Conservation (phyloP, 148 eudicot species). For the Chenopodium suecicum region DNA sequence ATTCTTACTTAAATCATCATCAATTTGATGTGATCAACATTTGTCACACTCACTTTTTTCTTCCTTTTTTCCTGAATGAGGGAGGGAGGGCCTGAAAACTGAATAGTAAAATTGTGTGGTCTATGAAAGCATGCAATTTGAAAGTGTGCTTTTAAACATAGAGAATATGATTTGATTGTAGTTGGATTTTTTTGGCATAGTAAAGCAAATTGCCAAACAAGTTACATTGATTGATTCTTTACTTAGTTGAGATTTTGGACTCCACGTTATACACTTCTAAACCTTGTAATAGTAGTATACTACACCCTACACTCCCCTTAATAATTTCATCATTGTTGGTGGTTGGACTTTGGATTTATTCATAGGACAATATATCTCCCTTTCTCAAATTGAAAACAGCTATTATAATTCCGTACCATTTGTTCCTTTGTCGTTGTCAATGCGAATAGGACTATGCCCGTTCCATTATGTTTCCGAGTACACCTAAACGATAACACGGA, state of each 20-base stretch:
- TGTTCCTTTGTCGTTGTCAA: background rate
- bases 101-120: background rate
- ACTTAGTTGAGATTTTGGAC: constrained; percentile 17
- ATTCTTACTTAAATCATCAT: constrained; percentile 11
- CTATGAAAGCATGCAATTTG: background rate
- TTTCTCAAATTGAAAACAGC: background rate
- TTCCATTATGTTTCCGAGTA: no score
- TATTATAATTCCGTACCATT: constrained; percentile 5
- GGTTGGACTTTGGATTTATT: constrained; percentile 11
- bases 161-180: constrained; percentile 13
- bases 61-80: background rate
- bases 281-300: background rate
- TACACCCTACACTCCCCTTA: background rate
- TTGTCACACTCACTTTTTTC: constrained; percentile 23
- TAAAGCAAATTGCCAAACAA: constrained; percentile 14
- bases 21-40: constrained; percentile 13
- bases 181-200: constrained; percentile 3
- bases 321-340: constrained; percentile 17
- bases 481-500: no score
- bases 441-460: background rate
- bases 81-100: background rate
- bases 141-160: background rate
- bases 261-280: background rate
- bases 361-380: background rate
- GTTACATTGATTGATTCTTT: constrained; percentile 16